These are phyloP conservation scores for Komagataea norvegica DNA, from an alignment of 1,139 yeast genomes.

Conservation along the genomic window DNA sequence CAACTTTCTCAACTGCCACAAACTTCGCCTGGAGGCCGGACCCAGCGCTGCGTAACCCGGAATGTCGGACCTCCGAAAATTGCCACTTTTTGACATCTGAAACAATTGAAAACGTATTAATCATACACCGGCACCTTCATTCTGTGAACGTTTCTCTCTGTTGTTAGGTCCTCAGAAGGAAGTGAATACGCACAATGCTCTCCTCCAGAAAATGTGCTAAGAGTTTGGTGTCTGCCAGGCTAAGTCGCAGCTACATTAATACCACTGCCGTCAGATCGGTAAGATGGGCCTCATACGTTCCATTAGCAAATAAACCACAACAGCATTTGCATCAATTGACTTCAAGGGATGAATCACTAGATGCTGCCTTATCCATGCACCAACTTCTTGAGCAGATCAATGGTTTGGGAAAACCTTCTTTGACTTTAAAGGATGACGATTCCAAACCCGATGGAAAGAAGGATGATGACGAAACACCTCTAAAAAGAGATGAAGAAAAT, in stretches of 20 bases:
- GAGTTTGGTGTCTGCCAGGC: constrained; percentile 1
- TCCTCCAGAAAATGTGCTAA: constrained; percentile 4
- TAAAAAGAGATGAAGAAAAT: constrained; percentile 7
- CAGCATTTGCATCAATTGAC: background rate
- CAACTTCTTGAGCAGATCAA: constrained; percentile 21
- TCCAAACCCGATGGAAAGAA: background rate
- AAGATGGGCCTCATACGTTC: constrained; percentile 9
- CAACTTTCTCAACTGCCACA: too few relatives aligned
- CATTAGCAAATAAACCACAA: background rate
- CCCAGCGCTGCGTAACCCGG: too few relatives aligned
- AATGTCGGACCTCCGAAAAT: background rate
- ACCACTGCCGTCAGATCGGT: background rate
- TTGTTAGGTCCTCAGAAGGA: background rate
- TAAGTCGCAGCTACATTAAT: background rate
- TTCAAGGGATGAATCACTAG: constrained; percentile 6
- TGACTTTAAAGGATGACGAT: constrained; percentile 13
- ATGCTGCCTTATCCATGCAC: constrained; percentile 16
- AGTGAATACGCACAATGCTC: constrained; percentile 1
- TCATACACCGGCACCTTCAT: too few relatives aligned
- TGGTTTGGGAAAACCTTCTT: constrained; percentile 13
- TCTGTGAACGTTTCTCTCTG: background rate
- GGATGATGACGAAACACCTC: constrained; percentile 9
- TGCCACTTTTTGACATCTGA: constrained; percentile 7
- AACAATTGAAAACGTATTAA: too few relatives aligned
- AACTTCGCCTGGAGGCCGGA: too few relatives aligned